Conservation (phyloP, 2,329 filamentous ascomycete species). For the Thermomyces lanuginosus region DNA sequence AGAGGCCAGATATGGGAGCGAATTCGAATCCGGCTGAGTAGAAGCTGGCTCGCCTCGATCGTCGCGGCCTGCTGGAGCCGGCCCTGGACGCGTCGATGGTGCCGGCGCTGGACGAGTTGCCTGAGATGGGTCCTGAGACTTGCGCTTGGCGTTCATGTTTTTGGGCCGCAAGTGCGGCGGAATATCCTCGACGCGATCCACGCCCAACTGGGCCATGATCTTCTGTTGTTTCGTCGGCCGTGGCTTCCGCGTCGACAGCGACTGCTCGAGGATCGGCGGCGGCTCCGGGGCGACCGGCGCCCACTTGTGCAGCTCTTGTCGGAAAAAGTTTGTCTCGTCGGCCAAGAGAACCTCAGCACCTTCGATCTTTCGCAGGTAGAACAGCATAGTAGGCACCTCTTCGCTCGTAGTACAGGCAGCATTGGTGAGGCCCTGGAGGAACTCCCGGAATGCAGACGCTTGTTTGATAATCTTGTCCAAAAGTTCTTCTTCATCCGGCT, state of each 20-base stretch:
- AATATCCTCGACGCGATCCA: slow-evolving; percentile 78
- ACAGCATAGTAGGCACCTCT: slow-evolving; percentile 77
- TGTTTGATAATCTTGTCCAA: slow-evolving; percentile 74
- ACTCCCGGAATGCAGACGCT: slow-evolving; percentile 68
- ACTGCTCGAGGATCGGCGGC: slow-evolving; percentile 72
- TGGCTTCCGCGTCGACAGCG: slow-evolving; percentile 84
- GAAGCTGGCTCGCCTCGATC: slow-evolving; percentile 8
- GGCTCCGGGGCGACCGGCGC: slow-evolving; percentile 73
- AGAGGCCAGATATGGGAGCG: slow-evolving; percentile 21
- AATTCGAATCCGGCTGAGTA: slow-evolving; percentile 7
- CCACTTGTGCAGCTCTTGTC: slow-evolving; percentile 89
- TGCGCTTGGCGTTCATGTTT: slow-evolving; percentile 55
- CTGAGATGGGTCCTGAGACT: slow-evolving; percentile 39
- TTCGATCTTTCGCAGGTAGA: slow-evolving; percentile 93
- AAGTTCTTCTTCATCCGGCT: slow-evolving; percentile 83
- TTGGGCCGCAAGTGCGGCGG: slow-evolving; percentile 71
- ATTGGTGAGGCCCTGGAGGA: slow-evolving; percentile 66
- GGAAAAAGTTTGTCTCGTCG: slow-evolving; percentile 93
- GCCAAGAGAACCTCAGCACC: slow-evolving; percentile 85
- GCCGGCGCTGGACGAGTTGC: slow-evolving; percentile 9
- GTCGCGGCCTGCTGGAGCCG: no score
- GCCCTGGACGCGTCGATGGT: neutral
- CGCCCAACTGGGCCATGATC: slow-evolving; percentile 72
- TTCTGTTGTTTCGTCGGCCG: slow-evolving; percentile 95
- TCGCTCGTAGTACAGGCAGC: slow-evolving; percentile 65